Conservation (phyloP, 495 filamentous ascomycete genomes). For the Evernia prunastri region DNA sequence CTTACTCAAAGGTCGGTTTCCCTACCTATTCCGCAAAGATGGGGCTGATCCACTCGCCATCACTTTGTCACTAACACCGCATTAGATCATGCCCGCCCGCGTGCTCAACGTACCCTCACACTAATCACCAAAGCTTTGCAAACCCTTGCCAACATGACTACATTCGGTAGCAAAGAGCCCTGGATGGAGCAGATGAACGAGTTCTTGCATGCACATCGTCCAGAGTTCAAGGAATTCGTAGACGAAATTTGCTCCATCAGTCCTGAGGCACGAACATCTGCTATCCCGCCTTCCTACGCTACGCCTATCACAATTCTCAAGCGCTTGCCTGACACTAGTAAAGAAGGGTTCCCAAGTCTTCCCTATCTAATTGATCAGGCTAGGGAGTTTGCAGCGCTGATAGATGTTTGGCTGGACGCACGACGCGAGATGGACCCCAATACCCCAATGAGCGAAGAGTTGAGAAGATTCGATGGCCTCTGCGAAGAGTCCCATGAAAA, state of each 20-base stretch:
- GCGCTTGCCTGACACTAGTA: constrained; percentile 69
- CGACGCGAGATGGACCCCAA: constrained; percentile 39
- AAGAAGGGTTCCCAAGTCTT: constrained; percentile 90
- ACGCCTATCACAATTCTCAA: constrained; percentile 88
- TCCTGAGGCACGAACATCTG: constrained; percentile 53
- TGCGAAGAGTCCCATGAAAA: constrained; percentile 67
- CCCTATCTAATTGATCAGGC: constrained; percentile 92
- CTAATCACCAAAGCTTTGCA: constrained; percentile 95
- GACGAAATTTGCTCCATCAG: constrained; percentile 81
- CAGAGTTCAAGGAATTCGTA: constrained; percentile 77
- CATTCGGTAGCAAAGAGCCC: constrained; percentile 87
- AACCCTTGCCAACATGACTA: constrained; percentile 86
- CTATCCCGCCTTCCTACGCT: constrained; percentile 79
- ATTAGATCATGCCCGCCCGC: constrained; percentile 75
- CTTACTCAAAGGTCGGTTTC: constrained; percentile 62
- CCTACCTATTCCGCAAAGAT: not conserved
- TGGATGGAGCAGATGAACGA: constrained; percentile 99
- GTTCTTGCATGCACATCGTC: constrained; percentile 44
- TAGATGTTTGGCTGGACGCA: constrained; percentile 74
- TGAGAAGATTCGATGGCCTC: constrained; percentile 64
- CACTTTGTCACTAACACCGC: constrained; percentile 11
- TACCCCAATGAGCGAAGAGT: constrained; percentile 51
- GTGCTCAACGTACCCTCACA: constrained; percentile 84
- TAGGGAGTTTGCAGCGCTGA: constrained; percentile 79
- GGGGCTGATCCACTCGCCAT: not conserved